Evolutionary conservation across 768 basidiomycete species (phyloP).

Genomic region (Lentinula boryana): DNA sequence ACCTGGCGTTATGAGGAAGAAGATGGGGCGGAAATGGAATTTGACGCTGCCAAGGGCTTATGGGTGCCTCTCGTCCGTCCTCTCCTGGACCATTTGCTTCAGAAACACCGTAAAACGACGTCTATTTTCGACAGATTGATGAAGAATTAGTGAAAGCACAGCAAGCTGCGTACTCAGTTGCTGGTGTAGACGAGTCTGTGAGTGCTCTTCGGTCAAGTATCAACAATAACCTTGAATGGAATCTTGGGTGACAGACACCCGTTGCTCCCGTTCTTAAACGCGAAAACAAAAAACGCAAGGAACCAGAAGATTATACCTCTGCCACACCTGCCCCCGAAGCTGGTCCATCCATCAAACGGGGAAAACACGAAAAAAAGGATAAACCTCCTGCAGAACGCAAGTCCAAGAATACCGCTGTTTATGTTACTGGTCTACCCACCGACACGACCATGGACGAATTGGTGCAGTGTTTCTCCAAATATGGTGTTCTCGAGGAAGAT

Average conservation of each 20-base stretch:
- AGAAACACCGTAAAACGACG: background rate
- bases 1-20: slow-evolving; percentile 91
- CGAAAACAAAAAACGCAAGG: slow-evolving; percentile 75
- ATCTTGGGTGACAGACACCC: slow-evolving; percentile 50
- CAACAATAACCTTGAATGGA: background rate
- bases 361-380: slow-evolving; percentile 49
- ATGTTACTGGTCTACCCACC: slow-evolving; percentile 75
- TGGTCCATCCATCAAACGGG: slow-evolving; percentile 62
- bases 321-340: slow-evolving; percentile 37
- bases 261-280: slow-evolving; percentile 82
- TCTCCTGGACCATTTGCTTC: background rate
- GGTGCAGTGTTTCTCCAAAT: slow-evolving; percentile 82
- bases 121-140: slow-evolving; percentile 53
- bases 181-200: slow-evolving; percentile 92
- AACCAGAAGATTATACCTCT: slow-evolving; percentile 64
- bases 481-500: slow-evolving; percentile 90
- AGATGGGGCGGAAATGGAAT: slow-evolving; percentile 89
- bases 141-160: slow-evolving; percentile 84
- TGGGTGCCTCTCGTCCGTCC: slow-evolving; percentile 83
- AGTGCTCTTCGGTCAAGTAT: slow-evolving; percentile 17
- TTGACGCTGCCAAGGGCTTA: slow-evolving; percentile 62
- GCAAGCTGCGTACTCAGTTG: slow-evolving; percentile 91
- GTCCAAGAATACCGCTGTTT: slow-evolving; percentile 92
- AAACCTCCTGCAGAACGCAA: slow-evolving; percentile 45
- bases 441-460: slow-evolving; percentile 74